Percentiles rank a stretch among this genome's conserved stretches.
These are phyloP conservation scores for Cucurbitaria berberidis DNA, from an alignment of 2,329 filamentous ascomycete species.

Conservation along the genomic window DNA sequence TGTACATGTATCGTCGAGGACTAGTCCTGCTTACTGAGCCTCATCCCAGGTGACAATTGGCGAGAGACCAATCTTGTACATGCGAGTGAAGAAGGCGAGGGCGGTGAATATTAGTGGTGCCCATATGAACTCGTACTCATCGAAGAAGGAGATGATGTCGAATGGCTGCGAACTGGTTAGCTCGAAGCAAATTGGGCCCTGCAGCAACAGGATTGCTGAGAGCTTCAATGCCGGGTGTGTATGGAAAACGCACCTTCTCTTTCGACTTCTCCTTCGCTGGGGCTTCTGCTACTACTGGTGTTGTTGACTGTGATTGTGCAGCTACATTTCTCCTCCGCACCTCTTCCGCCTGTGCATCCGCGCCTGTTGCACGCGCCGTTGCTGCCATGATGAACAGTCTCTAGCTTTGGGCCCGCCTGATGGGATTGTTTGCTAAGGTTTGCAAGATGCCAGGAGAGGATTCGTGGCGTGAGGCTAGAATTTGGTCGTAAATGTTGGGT, in stretches of 20 bases:
- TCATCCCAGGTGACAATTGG: conserved; percentile 79
- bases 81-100: conserved; percentile 69
- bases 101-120: conserved; percentile 69
- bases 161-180: conserved; percentile 48
- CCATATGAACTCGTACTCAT: conserved; percentile 67
- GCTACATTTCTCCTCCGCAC: conserved; percentile 55
- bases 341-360: conserved; percentile 51
- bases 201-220: conserved; percentile 3
- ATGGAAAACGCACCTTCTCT: conserved; percentile 50
- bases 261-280: conserved; percentile 55
- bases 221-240: conserved; percentile 3
- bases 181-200: conserved; percentile 1
- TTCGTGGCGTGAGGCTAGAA: conserved; percentile 20
- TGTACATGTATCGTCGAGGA: background rate
- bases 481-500: conserved; percentile 20
- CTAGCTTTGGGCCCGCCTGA: background rate
- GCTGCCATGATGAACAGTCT: conserved; percentile 33
- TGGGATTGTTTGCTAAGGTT: conserved; percentile 4
- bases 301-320: conserved; percentile 29
- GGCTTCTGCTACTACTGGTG: conserved; percentile 38
- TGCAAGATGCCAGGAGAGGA: conserved; percentile 9
- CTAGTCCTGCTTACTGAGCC: conserved; percentile 65
- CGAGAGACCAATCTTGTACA: conserved; percentile 72
- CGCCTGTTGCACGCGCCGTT: conserved; percentile 47
- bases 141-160: conserved; percentile 67